Evolutionary conservation across 352 stramenopile genomes (phyloP).

Genomic region (Phytophthora kernoviae): DNA sequence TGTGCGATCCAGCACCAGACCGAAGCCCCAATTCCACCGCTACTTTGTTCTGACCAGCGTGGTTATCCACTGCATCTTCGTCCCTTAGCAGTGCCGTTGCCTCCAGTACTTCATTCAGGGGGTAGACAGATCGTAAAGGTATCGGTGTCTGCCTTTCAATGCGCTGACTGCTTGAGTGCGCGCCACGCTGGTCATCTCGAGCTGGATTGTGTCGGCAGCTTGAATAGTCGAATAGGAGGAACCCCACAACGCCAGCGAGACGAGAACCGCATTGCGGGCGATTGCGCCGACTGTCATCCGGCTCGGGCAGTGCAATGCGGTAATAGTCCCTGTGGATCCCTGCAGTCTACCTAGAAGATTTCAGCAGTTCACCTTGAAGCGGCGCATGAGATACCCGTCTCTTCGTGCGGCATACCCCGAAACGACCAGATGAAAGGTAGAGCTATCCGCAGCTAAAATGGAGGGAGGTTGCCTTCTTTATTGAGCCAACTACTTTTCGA

Average conservation of each 20-base stretch:
- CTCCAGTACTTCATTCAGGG: slow-evolving; percentile 12
- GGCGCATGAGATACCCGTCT: not conserved
- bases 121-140: slow-evolving; percentile 3
- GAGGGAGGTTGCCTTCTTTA: too few species aligned
- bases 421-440: too few species aligned
- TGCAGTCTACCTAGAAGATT: too few species aligned
- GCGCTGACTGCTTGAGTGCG: slow-evolving; percentile 17
- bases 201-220: slow-evolving; percentile 35
- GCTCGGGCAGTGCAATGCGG: not conserved
- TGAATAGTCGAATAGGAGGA: slow-evolving; percentile 3
- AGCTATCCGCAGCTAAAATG: too few species aligned
- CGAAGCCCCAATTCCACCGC: slow-evolving; percentile 47
- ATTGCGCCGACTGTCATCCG: slow-evolving; percentile 12
- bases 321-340: not conserved
- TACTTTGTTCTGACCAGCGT: not conserved
- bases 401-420: too few species aligned
- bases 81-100: slow-evolving; percentile 5
- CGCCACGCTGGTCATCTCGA: slow-evolving; percentile 43
- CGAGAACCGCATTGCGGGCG: slow-evolving; percentile 19
- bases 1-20: slow-evolving; percentile 70
- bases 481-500: slow-evolving; percentile 19
- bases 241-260: slow-evolving; percentile 12
- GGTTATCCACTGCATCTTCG: slow-evolving; percentile 1
- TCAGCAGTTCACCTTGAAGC: slow-evolving; percentile 1
- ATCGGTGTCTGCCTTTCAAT: slow-evolving; percentile 24